phyloP scores from a whole-genome alignment of 495 filamentous ascomycete genomes.

The Apodospora peruviana region DNA sequence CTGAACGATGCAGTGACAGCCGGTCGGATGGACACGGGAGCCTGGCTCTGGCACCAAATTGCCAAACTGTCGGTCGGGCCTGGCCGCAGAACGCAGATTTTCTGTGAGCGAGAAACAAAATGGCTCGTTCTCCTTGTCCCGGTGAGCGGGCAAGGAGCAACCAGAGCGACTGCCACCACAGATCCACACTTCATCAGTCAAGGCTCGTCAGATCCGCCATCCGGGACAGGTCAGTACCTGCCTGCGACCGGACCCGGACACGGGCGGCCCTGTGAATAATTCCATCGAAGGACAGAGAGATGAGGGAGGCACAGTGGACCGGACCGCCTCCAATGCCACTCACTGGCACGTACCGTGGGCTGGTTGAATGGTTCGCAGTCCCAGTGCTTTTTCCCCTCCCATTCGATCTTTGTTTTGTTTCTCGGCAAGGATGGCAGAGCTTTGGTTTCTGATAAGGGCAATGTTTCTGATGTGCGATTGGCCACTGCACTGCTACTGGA shows the following conservation, averaged over 20 bases:
- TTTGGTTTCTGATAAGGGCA: constrained; percentile 2
- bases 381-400: not conserved
- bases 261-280: too few species aligned
- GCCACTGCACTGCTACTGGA: not conserved
- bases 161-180: not conserved
- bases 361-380: not conserved
- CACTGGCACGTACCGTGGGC: not conserved
- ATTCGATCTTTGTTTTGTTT: not conserved
- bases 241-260: too few species aligned
- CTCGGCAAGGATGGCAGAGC: not conserved
- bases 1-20: not conserved
- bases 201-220: constrained; percentile 13
- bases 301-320: not conserved
- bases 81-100: too few species aligned
- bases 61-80: too few species aligned
- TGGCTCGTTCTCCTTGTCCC: not conserved
- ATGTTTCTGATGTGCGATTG: not conserved
- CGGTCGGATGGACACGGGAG: too few species aligned
- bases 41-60: too few species aligned
- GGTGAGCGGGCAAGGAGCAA: not conserved
- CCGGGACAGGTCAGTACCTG: too few species aligned
- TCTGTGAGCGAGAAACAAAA: not conserved
- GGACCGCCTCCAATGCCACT: not conserved
- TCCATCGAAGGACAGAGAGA: too few species aligned
- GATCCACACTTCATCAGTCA: constrained; percentile 2